phyloP scores from a whole-genome alignment of 2,329 filamentous ascomycete species.

The Talaromyces pinophilus region DNA sequence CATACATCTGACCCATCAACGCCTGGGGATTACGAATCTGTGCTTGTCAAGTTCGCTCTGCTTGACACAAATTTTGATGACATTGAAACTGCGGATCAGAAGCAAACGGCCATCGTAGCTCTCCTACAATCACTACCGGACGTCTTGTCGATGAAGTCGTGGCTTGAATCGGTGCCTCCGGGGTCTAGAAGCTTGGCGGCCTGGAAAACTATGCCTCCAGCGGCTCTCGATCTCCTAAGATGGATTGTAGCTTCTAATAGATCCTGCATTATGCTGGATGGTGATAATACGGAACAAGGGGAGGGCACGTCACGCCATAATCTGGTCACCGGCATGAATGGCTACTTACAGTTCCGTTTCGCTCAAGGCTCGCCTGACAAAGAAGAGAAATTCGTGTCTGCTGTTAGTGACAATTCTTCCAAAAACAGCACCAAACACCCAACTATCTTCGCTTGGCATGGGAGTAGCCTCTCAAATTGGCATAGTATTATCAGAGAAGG shows the following conservation, averaged over 20 bases:
- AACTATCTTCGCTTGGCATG: slow-evolving; percentile 85
- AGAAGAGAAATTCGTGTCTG: slow-evolving; percentile 70
- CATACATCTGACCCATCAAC: background rate
- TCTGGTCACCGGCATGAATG: slow-evolving; percentile 63
- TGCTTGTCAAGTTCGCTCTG: slow-evolving; percentile 28
- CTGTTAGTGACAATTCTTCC: slow-evolving; percentile 50
- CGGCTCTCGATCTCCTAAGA: slow-evolving; percentile 68
- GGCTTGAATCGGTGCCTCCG: slow-evolving; percentile 36
- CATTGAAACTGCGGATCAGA: slow-evolving; percentile 29
- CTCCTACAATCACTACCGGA: slow-evolving; percentile 45
- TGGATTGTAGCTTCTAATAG: slow-evolving; percentile 92
- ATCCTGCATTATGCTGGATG: slow-evolving; percentile 79
- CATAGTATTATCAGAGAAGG: slow-evolving; percentile 85
- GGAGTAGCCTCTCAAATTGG: slow-evolving; percentile 76
- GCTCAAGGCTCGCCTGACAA: slow-evolving; percentile 87
- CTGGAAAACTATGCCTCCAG: slow-evolving; percentile 64
- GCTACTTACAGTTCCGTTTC: slow-evolving; percentile 80
- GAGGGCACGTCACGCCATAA: slow-evolving; percentile 40
- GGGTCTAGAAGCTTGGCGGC: slow-evolving; percentile 41
- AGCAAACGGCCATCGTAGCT: slow-evolving; percentile 34
- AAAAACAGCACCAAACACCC: slow-evolving; percentile 54
- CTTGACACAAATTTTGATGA: slow-evolving; percentile 47
- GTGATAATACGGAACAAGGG: slow-evolving; percentile 37
- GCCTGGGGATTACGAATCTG: background rate
- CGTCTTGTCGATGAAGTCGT: slow-evolving; percentile 47